Evolutionary conservation across 805 yeast species (phyloP), one percentile per base, ranked within the genome.

Genomic region (Saccharomycopsis sp.): DNA sequence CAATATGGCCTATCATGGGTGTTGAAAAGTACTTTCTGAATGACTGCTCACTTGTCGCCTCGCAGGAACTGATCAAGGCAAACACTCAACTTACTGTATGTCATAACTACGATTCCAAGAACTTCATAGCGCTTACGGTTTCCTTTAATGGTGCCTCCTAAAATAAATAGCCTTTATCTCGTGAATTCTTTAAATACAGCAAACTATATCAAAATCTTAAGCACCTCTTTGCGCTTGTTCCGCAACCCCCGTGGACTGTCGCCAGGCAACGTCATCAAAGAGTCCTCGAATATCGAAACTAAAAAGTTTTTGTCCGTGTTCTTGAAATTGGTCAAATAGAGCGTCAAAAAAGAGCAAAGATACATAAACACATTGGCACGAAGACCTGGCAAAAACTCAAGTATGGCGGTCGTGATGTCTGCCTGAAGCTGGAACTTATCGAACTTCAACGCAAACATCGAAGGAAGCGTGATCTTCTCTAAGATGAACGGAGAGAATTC

Each of bases 351-450:
- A 9, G 75, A 70, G 16, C 69, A 64, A 29, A 77, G 46, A 57
- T 73, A 77, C 34, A 76, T 69, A 62, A 76, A 62, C 8, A 74
- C 72, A 57, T 76, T 76, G 24, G 75, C 75, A 53, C 77, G 71
- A 46, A 73, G 64, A 2, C 75, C 68, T 7, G 79, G 77, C 7
- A 76, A 60, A 2, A 64, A 67, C 51, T 76, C 80, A 41, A 76
- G 58, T 3, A 76, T 63, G 52, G 64, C 63, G 18, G 72, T 69
- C 53, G 70, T 63, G 40, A 71, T 67, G 51, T 66, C 69, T 15
- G 62, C 54, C 24, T 70, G 67, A 18, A 67, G 63, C 50, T 65
- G 62, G 24, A 64, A 64, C 40, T 60, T 62, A 16, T 61, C 63
- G 12, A 75, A 56, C 2, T 73, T 62, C 50, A 64, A 62, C 21